phyloP scores from a whole-genome alignment of 257 asterid species.

The Plantago ovata region DNA sequence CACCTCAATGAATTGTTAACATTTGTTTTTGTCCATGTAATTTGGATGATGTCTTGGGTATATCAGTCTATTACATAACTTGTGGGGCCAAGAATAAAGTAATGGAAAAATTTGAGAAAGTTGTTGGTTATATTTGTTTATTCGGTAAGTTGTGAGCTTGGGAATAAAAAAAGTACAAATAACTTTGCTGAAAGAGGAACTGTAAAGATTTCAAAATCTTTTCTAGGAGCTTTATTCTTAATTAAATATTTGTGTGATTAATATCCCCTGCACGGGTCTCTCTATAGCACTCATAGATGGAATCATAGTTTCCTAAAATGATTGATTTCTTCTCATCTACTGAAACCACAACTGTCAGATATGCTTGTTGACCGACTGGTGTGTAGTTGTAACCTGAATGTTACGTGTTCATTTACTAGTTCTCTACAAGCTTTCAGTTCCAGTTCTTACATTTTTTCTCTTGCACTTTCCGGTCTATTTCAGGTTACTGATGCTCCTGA shows the following conservation, averaged over 20 bases:
- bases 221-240: conserved; percentile 14
- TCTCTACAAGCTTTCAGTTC: conserved; percentile 1
- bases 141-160: no score
- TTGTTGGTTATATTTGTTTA: no score
- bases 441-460: neutral
- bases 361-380: neutral
- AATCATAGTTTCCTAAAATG: neutral
- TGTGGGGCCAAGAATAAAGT: no score
- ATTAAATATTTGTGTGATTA: neutral
- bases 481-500: conserved; percentile 97
- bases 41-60: no score
- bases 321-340: conserved; percentile 10
- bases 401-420: conserved; percentile 8
- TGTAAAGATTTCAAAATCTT: neutral
- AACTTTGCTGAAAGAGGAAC: no score
- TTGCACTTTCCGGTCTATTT: conserved; percentile 8
- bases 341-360: conserved; percentile 3
- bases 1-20: no score
- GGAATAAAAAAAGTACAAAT: no score
- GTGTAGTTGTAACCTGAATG: conserved; percentile 9
- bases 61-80: no score
- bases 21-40: no score
- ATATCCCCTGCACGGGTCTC: neutral
- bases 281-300: neutral
- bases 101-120: no score